Evolutionary conservation across 2,329 filamentous ascomycete genomes (phyloP).

Genomic region (Curvularia hawaiiensis): DNA sequence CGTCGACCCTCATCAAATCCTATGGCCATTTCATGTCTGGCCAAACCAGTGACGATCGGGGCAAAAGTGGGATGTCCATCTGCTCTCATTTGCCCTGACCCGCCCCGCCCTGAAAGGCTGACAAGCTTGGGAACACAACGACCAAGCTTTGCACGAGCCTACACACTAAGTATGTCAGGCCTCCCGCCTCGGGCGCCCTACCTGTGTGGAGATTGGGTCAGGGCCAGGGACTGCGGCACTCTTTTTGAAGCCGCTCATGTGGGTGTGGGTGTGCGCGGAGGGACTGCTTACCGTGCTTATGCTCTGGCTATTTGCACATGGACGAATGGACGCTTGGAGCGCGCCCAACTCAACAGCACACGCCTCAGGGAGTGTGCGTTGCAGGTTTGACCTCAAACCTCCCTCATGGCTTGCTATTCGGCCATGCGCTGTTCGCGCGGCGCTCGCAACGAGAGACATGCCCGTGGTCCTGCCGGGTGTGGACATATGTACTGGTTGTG

Average conservation of each 20-base stretch:
- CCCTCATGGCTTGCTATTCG: constrained; percentile 18
- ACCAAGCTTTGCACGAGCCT: constrained; percentile 34
- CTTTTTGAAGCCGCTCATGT: constrained; percentile 24
- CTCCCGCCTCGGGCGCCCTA: constrained; percentile 27
- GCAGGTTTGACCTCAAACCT: constrained; percentile 8
- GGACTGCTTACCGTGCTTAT: constrained; percentile 44
- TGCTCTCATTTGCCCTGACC: constrained; percentile 20
- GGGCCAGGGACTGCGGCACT: constrained; percentile 26
- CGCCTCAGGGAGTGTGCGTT: constrained; percentile 15
- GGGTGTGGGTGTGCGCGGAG: constrained; percentile 29
- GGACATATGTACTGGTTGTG: background rate
- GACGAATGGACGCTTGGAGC: constrained; percentile 30
- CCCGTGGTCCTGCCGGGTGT: constrained; percentile 14
- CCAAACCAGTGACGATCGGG: constrained; percentile 6
- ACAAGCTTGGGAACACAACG: constrained; percentile 41
- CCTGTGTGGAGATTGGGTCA: constrained; percentile 43
- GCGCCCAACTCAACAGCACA: constrained; percentile 14
- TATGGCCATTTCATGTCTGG: constrained; percentile 6
- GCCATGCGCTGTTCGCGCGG: constrained; percentile 10
- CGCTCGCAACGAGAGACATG: constrained; percentile 11
- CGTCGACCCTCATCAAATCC: constrained; percentile 19
- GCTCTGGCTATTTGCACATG: constrained; percentile 27
- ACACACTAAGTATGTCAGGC: constrained; percentile 32
- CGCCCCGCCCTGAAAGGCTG: constrained; percentile 20
- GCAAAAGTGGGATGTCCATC: constrained; percentile 13